phyloP scores from a whole-genome alignment of 306 rosid genomes.

The Datisca glomerata region DNA sequence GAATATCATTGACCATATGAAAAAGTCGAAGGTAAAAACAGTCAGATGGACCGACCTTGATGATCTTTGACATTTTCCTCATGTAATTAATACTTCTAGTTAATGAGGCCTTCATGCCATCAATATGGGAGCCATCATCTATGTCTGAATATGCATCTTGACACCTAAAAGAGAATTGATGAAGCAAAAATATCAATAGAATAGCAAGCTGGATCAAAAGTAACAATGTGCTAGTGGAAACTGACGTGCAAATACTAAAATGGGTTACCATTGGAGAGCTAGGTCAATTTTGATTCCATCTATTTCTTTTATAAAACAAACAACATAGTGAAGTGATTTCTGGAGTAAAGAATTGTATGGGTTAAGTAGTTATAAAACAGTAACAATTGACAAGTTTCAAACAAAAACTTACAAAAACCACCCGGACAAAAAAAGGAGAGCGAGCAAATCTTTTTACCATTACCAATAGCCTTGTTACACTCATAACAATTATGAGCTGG shows the following conservation, averaged over 20 bases:
- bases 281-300: conserved; percentile 65
- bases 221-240: too few relatives aligned
- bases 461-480: too few relatives aligned
- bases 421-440: too few relatives aligned
- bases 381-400: too few relatives aligned
- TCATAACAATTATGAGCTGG: too few relatives aligned
- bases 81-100: conserved; percentile 82
- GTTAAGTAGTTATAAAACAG: conserved; percentile 17
- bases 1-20: too few relatives aligned
- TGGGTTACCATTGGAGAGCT: conserved; percentile 86
- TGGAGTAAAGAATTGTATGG: conserved; percentile 31
- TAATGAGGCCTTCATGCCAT: conserved; percentile 80
- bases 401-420: too few relatives aligned
- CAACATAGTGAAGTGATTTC: conserved; percentile 84
- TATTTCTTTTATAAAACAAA: conserved; percentile 71
- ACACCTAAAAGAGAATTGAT: conserved; percentile 55
- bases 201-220: too few relatives aligned
- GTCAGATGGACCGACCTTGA: conserved; percentile 86
- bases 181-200: conserved; percentile 9
- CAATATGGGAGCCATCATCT: conserved; percentile 96
- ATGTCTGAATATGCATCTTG: conserved; percentile 93
- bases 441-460: too few relatives aligned
- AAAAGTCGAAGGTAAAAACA: too few relatives aligned
- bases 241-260: too few relatives aligned
- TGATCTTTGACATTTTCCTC: conserved; percentile 73